Evolutionary conservation across 1,139 yeast species (phyloP), one percentile per base, ranked within the genome.

Genomic region (Tardiomyces blankii): DNA sequence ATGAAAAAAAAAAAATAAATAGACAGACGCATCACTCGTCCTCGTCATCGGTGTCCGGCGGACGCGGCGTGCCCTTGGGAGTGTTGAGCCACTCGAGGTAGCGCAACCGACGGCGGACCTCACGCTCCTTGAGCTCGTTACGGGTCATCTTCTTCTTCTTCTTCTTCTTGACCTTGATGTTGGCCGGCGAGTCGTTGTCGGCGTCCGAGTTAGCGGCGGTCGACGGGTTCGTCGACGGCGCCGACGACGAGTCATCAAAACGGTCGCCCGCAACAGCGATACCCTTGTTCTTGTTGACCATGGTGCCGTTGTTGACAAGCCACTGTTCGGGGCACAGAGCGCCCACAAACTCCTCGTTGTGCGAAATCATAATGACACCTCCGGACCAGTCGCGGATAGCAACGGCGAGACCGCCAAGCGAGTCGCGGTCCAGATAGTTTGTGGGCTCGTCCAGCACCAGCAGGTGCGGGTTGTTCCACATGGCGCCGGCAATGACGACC

Each of bases 381-480:
- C 98, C 98, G 51, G 78, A 69, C 97, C 97, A 91, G 65, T 88
- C 96, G 68, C 96, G 81, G 61, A 91, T 91, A 46, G 98, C 98
- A 57, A 89, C 79, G 18, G 98, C 97, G 56, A 91, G 75, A 43
- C 97, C 98, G 62, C 98, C 98, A 52, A 91, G 74, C 25, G 97
- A 89, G 64, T 91, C 98, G 72, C 98, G 81, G 68, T 91, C 98
- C 69, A 91, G 75, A 74, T 91, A 91, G 70, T 91, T 91, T 60
- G 98, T 91, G 63, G 98, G 98, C 77, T 91, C 98, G 68, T 91
- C 98, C 54, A 91, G 75, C 40, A 91, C 98, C 54, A 91, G 77
- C 68, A 91, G 77, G 68, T 91, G 98, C n/a, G 98, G 98, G 64
- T 91, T 91, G 69, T 91, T 89, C 98, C 98, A 91, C 94, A 91